Conservation (phyloP, 2,329 filamentous ascomycete species). For the Sporothrix luriei region DNA sequence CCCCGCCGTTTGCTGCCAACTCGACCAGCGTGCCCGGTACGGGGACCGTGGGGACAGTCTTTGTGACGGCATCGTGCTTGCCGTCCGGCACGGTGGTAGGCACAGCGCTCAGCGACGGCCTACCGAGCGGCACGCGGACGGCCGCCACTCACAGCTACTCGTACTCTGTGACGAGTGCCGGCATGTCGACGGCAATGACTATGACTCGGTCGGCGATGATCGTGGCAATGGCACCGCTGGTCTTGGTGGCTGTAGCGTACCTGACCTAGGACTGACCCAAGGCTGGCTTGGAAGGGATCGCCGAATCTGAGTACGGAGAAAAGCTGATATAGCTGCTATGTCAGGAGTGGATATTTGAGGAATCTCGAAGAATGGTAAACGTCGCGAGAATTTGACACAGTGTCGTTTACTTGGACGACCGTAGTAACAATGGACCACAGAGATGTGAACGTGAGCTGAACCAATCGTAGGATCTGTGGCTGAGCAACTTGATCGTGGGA, state of each 20-base stretch:
- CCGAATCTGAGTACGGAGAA: too few relatives aligned
- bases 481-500: not conserved
- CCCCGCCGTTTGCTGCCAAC: not conserved
- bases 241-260: not conserved
- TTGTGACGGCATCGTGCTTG: not conserved
- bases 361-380: not conserved
- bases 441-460: not conserved
- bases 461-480: not conserved
- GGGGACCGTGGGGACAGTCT: not conserved
- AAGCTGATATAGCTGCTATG: not conserved
- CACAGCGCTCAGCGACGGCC: not conserved
- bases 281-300: not conserved
- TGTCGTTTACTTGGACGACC: too few relatives aligned
- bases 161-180: conserved; percentile 8
- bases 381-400: too few relatives aligned
- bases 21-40: not conserved
- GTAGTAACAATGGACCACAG: too few relatives aligned
- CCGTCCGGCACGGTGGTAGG: not conserved
- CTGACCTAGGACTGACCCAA: not conserved
- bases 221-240: not conserved
- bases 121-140: conserved; percentile 3
- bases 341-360: not conserved
- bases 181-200: not conserved
- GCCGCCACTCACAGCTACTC: not conserved
- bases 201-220: not conserved